Percentiles rank a stretch among this genome's conserved stretches.
Evolutionary conservation across 2,329 filamentous ascomycete genomes (phyloP).

Genomic region (Pseudocercospora macadamiae): DNA sequence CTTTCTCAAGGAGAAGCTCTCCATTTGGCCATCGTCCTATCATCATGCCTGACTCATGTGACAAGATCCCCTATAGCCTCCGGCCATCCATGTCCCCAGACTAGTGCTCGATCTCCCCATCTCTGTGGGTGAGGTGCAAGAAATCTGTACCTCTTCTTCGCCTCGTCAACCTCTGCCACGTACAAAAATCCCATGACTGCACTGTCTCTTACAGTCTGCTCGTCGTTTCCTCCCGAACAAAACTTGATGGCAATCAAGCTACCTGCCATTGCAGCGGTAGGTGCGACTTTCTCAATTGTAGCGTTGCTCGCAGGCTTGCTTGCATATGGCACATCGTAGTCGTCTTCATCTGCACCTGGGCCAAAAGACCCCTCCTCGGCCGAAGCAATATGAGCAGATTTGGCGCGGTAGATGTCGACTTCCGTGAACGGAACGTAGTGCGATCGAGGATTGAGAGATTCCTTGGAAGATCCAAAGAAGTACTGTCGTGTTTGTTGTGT

Average conservation of each 20-base stretch:
- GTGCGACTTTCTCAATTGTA: constrained; percentile 57
- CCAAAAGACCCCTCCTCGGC: constrained; percentile 36
- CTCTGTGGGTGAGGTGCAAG: constrained; percentile 82
- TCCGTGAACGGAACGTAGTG: constrained; percentile 79
- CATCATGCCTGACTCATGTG: too few relatives aligned
- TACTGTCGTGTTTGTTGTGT: constrained; percentile 85
- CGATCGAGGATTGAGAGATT: constrained; percentile 82
- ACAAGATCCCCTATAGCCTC: constrained; percentile 57
- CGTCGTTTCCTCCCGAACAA: constrained; percentile 65
- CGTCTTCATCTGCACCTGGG: constrained; percentile 51
- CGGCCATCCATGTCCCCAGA: constrained; percentile 80
- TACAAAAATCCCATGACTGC: constrained; percentile 92
- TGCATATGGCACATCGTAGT: constrained; percentile 47
- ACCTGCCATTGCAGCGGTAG: constrained; percentile 72
- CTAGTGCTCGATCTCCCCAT: constrained; percentile 75
- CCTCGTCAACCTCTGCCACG: constrained; percentile 86
- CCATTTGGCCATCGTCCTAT: too few relatives aligned
- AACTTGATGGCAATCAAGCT: constrained; percentile 82
- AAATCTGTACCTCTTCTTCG: constrained; percentile 77
- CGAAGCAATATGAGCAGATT: constrained; percentile 22
- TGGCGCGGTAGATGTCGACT: constrained; percentile 64
- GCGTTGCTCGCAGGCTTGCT: constrained; percentile 23
- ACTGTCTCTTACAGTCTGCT: constrained; percentile 75
- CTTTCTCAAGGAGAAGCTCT: too few relatives aligned
- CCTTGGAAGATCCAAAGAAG: constrained; percentile 78